Conservation (phyloP, 2,329 filamentous ascomycete species). For the Colletotrichum siamense region DNA sequence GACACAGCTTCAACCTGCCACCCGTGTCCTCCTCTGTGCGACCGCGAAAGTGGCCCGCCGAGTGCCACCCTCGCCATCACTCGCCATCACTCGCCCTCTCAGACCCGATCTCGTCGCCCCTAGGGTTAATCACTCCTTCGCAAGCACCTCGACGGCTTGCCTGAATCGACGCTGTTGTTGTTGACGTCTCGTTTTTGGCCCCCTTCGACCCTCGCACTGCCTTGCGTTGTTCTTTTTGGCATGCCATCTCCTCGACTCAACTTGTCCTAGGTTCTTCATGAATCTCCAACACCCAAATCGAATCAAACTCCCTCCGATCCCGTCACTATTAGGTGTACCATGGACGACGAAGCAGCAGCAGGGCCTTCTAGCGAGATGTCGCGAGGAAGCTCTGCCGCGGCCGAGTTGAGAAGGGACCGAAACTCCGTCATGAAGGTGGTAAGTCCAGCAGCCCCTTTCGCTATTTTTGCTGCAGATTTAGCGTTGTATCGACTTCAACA, state of each 20-base stretch:
- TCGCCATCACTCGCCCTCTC: not conserved
- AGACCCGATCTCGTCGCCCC: not conserved
- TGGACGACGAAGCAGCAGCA: conserved; percentile 13
- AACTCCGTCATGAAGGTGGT: not conserved
- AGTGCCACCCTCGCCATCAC: not conserved
- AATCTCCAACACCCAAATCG: not conserved
- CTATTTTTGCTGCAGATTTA: not conserved
- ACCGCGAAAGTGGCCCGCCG: not conserved
- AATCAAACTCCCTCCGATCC: not conserved
- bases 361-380: conserved; percentile 24
- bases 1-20: not conserved
- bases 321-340: conserved; percentile 22
- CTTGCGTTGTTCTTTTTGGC: not conserved
- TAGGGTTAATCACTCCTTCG: not conserved
- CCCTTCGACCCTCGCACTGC: not conserved
- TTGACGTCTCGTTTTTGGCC: not conserved
- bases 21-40: not conserved
- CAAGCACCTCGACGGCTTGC: not conserved
- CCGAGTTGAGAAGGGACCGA: not conserved
- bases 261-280: not conserved
- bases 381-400: not conserved
- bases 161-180: not conserved
- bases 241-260: not conserved
- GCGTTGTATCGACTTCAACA: not conserved
- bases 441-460: not conserved